phyloP scores from a whole-genome alignment of 2,329 filamentous ascomycete species.

The Cladophialophora psammophila region DNA sequence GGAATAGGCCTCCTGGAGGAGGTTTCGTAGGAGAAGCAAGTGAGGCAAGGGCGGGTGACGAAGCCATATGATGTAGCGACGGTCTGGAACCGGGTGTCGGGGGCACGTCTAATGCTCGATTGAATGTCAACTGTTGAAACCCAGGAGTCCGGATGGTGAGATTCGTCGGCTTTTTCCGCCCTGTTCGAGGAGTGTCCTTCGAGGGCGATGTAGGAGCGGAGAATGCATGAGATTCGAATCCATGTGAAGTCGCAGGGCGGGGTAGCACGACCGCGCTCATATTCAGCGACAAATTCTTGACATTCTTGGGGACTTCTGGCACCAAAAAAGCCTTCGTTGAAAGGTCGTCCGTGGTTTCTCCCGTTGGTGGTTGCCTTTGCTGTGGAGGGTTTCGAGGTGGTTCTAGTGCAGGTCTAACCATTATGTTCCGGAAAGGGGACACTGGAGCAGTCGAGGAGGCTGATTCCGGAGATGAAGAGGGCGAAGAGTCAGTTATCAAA shows the following conservation, averaged over 20 bases:
- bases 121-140: conserved; percentile 57
- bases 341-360: conserved; percentile 39
- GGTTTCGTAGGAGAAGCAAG: conserved; percentile 60
- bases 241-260: conserved; percentile 58
- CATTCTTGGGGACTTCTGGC: conserved; percentile 55
- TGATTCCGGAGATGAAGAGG: conserved; percentile 91
- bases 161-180: conserved; percentile 65
- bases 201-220: conserved; percentile 65
- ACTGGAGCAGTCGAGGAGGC: conserved; percentile 72
- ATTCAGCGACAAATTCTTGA: conserved; percentile 70
- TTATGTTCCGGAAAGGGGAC: conserved; percentile 51
- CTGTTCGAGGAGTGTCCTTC: conserved; percentile 61
- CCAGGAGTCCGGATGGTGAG: conserved; percentile 66
- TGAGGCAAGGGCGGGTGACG: conserved; percentile 64
- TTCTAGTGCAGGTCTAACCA: conserved; percentile 33
- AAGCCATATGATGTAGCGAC: conserved; percentile 67
- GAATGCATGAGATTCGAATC: conserved; percentile 53
- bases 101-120: conserved; percentile 61
- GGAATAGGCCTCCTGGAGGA: conserved; percentile 59
- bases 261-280: conserved; percentile 58
- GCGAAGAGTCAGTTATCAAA: conserved; percentile 86
- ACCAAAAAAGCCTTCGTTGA: conserved; percentile 52
- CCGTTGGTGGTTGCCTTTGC: conserved; percentile 41
- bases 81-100: conserved; percentile 63
- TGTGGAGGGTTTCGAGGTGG: not conserved